Percentiles rank a stretch among this genome's conserved stretches.
These are phyloP conservation scores for Dunaliella primolecta DNA, from an alignment of 139 green algal genomes.

Conservation along the genomic window DNA sequence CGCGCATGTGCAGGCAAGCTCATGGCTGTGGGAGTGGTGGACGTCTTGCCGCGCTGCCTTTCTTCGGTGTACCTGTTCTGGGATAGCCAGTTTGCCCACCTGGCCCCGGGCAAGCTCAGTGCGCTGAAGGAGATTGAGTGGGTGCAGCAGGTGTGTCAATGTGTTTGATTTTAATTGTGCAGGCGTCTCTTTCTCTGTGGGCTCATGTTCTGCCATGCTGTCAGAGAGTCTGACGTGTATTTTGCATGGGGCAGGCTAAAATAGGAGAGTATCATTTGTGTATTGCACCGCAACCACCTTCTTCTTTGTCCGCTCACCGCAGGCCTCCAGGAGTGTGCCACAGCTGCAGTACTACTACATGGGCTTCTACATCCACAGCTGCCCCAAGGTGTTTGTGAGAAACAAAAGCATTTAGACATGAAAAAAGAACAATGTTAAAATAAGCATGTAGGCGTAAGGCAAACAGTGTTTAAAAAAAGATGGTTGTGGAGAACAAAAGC, in stretches of 20 bases:
- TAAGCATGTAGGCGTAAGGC: neutral
- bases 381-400: constrained; percentile 74
- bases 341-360: constrained; percentile 88
- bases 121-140: constrained; percentile 77
- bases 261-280: too few species aligned
- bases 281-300: too few species aligned
- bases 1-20: constrained; percentile 51
- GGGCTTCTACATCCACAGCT: constrained; percentile 94
- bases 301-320: too few species aligned
- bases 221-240: too few species aligned
- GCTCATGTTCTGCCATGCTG: too few species aligned
- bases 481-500: too few species aligned
- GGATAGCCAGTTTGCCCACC: constrained; percentile 71
- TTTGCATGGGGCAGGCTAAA: too few species aligned
- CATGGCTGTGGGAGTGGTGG: constrained; percentile 89
- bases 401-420: neutral
- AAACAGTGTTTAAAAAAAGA: neutral
- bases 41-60: constrained; percentile 82
- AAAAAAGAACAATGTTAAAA: neutral
- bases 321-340: constrained; percentile 20
- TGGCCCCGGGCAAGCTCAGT: constrained; percentile 72
- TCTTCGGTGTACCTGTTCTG: constrained; percentile 94
- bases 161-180: too few species aligned
- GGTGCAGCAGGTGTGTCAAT: constrained; percentile 43
- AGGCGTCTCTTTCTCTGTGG: too few species aligned